Conservation (phyloP, 441 rosid genomes). For the Populus tomentosa region DNA sequence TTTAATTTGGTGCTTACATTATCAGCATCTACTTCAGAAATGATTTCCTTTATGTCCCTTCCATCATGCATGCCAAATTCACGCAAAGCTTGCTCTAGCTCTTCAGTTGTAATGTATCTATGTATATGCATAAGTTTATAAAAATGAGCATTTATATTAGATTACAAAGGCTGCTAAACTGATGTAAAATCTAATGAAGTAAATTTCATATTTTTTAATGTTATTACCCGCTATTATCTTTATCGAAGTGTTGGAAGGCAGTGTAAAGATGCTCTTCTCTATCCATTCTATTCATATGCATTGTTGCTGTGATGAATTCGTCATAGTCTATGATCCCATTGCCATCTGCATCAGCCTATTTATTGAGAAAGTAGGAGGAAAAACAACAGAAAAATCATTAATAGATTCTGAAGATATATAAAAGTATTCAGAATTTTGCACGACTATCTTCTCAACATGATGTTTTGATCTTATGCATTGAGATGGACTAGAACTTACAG, state of each 20-base stretch:
- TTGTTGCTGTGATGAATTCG: conserved; percentile 90
- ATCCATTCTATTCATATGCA: conserved; percentile 88
- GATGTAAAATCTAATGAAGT: neutral
- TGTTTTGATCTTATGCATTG: neutral
- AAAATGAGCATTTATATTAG: neutral
- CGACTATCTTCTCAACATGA: neutral
- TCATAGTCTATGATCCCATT: conserved; percentile 89
- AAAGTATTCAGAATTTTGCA: neutral
- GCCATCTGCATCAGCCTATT: conserved; percentile 92
- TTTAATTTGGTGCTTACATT: conserved; percentile 25
- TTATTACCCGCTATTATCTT: conserved; percentile 87
- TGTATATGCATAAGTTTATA: no score
- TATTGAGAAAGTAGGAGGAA: neutral
- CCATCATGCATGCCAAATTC: conserved; percentile 86
- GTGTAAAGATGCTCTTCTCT: conserved; percentile 89
- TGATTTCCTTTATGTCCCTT: conserved; percentile 66
- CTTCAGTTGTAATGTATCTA: conserved; percentile 82
- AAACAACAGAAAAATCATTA: neutral
- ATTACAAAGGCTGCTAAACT: neutral
- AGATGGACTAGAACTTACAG: conserved; percentile 41
- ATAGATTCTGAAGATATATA: neutral
- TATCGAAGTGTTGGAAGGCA: conserved; percentile 94
- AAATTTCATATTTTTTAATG: neutral
- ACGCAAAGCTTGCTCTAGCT: conserved; percentile 80
- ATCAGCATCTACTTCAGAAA: conserved; percentile 75